phyloP scores from a whole-genome alignment of 345 rosid genomes.

The Ailanthus altissimus region DNA sequence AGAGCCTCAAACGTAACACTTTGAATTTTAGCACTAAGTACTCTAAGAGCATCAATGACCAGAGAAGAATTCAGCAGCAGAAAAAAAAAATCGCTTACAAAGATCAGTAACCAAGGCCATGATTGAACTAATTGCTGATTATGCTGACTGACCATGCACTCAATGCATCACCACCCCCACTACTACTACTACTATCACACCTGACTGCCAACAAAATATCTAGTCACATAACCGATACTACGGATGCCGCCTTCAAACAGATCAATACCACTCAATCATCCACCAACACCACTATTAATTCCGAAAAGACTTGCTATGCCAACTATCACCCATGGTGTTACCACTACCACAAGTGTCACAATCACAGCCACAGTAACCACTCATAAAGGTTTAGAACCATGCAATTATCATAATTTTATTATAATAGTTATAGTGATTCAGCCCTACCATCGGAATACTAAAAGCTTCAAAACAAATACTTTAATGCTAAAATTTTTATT shows the following conservation, averaged over 20 bases:
- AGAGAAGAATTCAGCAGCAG: neutral
- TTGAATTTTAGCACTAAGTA: neutral
- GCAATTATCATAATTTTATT: neutral
- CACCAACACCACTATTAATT: neutral
- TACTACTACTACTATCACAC: neutral
- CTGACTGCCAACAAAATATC: neutral
- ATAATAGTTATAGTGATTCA: neutral
- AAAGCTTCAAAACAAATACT: neutral
- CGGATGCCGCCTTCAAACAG: neutral
- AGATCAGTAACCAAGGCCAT: neutral
- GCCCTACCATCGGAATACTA: neutral
- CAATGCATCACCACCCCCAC: neutral
- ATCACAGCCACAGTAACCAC: neutral
- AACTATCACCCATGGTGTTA: neutral
- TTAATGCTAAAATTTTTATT: neutral
- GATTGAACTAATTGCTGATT: neutral
- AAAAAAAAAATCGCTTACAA: neutral
- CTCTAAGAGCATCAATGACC: neutral
- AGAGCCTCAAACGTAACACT: neutral
- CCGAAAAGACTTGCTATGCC: neutral
- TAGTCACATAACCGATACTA: neutral
- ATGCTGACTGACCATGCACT: neutral
- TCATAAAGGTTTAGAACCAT: neutral
- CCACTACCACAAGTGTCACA: neutral
- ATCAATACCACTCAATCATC: neutral